These are phyloP conservation scores for Eucalyptus pauciflora DNA, from an alignment of 345 rosid species.

Conservation along the genomic window DNA sequence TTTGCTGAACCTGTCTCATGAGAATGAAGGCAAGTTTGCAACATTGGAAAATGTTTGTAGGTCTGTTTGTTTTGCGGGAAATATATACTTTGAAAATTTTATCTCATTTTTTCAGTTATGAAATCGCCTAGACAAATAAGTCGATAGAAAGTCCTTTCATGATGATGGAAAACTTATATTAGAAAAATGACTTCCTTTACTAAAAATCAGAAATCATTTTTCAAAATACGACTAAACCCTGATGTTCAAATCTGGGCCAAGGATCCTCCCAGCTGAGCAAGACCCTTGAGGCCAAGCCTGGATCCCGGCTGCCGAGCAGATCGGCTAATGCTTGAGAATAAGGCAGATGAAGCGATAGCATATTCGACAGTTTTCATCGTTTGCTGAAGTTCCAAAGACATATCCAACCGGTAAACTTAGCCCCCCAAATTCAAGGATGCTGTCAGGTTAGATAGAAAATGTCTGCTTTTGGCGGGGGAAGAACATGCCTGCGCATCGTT, in stretches of 20 bases:
- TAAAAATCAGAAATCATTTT: background rate
- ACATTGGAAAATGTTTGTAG: background rate
- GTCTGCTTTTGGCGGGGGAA: background rate
- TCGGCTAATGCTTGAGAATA: background rate
- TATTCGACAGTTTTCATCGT: background rate
- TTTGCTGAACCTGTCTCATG: background rate
- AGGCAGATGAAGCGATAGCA: background rate
- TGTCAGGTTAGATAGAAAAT: background rate
- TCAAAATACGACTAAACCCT: rapidly evolving
- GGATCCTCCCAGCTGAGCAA: background rate
- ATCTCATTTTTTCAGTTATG: background rate
- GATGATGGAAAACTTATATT: background rate
- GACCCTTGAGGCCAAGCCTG: background rate
- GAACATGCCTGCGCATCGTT: background rate
- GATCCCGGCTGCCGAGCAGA: background rate
- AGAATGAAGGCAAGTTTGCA: background rate
- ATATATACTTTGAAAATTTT: background rate
- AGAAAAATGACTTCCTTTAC: background rate
- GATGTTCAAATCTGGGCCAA: rapidly evolving
- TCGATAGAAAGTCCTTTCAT: background rate
- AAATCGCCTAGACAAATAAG: background rate
- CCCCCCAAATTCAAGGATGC: background rate
- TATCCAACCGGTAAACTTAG: background rate
- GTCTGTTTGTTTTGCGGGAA: background rate
- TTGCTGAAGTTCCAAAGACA: background rate